Conservation (phyloP, 1,284 basidiomycete species). For the Phaffia rhodozyma region DNA sequence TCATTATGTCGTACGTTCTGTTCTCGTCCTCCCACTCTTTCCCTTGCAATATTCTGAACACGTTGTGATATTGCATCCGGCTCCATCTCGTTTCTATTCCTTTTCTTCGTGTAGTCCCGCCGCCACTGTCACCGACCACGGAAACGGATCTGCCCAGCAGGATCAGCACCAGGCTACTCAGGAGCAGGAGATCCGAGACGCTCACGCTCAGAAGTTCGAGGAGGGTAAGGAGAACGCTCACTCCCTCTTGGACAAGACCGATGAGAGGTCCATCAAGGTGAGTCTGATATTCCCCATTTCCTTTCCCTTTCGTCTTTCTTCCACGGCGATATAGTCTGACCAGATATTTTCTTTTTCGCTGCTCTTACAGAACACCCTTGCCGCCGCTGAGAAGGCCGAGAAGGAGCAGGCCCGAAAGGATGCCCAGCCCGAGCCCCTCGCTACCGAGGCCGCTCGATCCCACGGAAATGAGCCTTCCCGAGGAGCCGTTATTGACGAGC, state of each 20-base stretch:
- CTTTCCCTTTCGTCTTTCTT: neutral
- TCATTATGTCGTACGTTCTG: too few relatives aligned
- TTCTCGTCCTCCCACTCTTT: too few relatives aligned
- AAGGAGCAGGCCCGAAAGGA: constrained; percentile 12
- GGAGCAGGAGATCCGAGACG: constrained; percentile 11
- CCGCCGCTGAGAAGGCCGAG: constrained; percentile 13
- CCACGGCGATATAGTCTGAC: too few relatives aligned
- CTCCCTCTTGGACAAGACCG: constrained; percentile 6
- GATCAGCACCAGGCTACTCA: neutral
- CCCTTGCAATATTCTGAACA: too few relatives aligned
- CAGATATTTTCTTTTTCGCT: too few relatives aligned
- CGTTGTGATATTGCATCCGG: too few relatives aligned
- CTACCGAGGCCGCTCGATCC: constrained; percentile 18
- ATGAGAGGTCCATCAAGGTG: neutral
- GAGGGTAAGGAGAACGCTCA: constrained; percentile 14
- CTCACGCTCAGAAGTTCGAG: constrained; percentile 6
- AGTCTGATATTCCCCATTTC: neutral
- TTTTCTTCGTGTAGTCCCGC: constrained; percentile 1
- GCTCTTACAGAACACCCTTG: constrained; percentile 10
- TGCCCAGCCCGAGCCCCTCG: constrained; percentile 6
- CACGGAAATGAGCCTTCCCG: constrained; percentile 20
- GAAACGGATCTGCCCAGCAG: constrained; percentile 5
- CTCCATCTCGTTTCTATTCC: too few relatives aligned
- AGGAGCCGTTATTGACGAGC: constrained; percentile 20
- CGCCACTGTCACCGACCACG: constrained; percentile 11